A percentile compares a stretch with the other conserved stretches of the same genome.
phyloP scores from a whole-genome alignment of 345 rosid genomes.

The Eucalyptus coolabah region DNA sequence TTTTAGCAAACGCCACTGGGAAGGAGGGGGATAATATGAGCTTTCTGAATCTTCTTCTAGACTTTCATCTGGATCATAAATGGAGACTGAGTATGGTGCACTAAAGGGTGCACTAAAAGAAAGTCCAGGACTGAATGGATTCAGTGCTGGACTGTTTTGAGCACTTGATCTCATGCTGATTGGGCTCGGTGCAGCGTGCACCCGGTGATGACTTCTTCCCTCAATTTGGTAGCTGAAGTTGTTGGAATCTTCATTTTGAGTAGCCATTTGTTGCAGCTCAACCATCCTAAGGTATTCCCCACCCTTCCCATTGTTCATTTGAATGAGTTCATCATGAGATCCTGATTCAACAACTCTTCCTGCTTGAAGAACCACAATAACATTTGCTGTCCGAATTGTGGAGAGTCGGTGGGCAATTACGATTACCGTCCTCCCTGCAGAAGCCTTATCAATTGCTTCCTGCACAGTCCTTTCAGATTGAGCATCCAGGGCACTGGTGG shows the following conservation, averaged over 20 bases:
- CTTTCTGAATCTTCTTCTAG: constrained; percentile 2
- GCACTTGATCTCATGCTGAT: constrained; percentile 26
- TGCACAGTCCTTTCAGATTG: constrained; percentile 60
- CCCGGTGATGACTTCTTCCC: not conserved
- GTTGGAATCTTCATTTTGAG: constrained; percentile 6
- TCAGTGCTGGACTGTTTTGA: constrained; percentile 19
- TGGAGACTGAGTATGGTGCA: constrained; percentile 39
- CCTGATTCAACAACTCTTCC: constrained; percentile 59
- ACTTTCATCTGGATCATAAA: constrained; percentile 30
- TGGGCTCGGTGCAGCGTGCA: constrained; percentile 26
- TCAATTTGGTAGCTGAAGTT: constrained; percentile 2
- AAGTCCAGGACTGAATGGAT: constrained; percentile 49
- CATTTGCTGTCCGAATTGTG: constrained; percentile 32
- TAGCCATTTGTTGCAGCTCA: constrained; percentile 22
- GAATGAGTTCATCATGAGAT: constrained; percentile 36
- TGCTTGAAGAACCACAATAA: constrained; percentile 39
- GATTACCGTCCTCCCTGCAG: constrained; percentile 47
- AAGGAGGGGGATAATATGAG: constrained; percentile 26
- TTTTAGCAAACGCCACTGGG: constrained; percentile 48
- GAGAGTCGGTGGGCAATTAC: constrained; percentile 59
- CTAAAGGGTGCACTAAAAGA: constrained; percentile 46
- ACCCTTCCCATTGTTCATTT: constrained; percentile 7
- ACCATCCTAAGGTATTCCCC: constrained; percentile 48
- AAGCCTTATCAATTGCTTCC: constrained; percentile 50
- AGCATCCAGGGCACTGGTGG: constrained; percentile 60